These are phyloP conservation scores for Vicia villosa DNA, from an alignment of 306 rosid species.

Conservation along the genomic window DNA sequence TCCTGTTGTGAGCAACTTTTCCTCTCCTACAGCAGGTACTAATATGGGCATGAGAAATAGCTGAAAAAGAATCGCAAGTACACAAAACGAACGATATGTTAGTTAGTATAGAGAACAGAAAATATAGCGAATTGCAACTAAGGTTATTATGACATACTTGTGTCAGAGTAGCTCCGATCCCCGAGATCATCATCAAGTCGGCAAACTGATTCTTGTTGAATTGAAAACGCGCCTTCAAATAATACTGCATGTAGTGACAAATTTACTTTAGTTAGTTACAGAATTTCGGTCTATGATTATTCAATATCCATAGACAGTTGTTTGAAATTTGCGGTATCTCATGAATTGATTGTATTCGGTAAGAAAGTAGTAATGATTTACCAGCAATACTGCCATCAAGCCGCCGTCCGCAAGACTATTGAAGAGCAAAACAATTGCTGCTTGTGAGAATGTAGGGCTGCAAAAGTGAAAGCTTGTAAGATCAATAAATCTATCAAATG, in stretches of 20 bases:
- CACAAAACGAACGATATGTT: background rate
- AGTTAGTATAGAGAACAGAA: background rate
- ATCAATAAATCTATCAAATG: constrained; percentile 5
- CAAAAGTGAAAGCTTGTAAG: constrained; percentile 26
- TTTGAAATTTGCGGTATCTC: background rate
- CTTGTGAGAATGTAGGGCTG: constrained; percentile 79
- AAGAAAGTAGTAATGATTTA: constrained; percentile 28
- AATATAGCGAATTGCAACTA: background rate
- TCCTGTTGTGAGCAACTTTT: constrained; percentile 66
- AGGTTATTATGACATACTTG: constrained; percentile 59
- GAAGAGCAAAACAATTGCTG: constrained; percentile 69
- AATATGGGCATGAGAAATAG: constrained; percentile 72
- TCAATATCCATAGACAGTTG: background rate
- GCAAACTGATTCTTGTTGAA: constrained; percentile 81
- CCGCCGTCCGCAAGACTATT: constrained; percentile 82
- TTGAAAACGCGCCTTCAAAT: constrained; percentile 82
- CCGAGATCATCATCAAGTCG: constrained; percentile 67
- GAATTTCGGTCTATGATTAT: background rate
- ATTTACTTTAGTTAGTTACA: constrained; percentile 6
- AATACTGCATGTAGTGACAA: constrained; percentile 65
- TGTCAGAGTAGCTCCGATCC: constrained; percentile 62
- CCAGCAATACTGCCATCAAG: constrained; percentile 62
- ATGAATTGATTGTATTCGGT: background rate
- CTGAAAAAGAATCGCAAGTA: constrained; percentile 44
- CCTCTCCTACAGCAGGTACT: constrained; percentile 67